Conservation (phyloP, 2,329 filamentous ascomycete species). For the Colletotrichum spinosum region DNA sequence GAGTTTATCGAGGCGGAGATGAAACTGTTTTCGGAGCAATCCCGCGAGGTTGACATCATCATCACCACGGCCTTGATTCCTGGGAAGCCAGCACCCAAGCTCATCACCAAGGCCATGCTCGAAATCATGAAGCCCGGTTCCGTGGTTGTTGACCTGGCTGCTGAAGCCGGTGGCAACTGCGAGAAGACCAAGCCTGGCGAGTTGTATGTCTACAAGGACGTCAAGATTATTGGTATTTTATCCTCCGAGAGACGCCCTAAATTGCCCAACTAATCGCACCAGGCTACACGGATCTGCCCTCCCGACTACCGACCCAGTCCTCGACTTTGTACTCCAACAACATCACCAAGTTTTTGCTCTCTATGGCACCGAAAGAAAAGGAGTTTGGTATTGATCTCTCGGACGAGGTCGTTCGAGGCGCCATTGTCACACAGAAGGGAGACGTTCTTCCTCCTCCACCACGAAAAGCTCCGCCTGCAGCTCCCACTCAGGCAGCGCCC, state of each 20-base stretch:
- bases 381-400: conserved; percentile 83
- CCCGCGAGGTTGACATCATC: conserved; percentile 89
- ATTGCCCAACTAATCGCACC: conserved; percentile 40
- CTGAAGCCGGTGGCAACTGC: conserved; percentile 90
- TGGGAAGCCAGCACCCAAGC: conserved; percentile 82
- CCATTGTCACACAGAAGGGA: conserved; percentile 85
- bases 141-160: conserved; percentile 87
- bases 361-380: conserved; percentile 82
- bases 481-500: conserved; percentile 53
- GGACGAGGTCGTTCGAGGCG: conserved; percentile 87
- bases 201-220: conserved; percentile 77
- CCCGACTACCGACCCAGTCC: conserved; percentile 86
- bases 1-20: conserved; percentile 94
- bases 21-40: conserved; percentile 91
- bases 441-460: conserved; percentile 81
- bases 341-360: conserved; percentile 88
- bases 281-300: conserved; percentile 90
- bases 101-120: conserved; percentile 85
- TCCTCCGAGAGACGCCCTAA: background rate
- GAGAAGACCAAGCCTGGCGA: conserved; percentile 83
- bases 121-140: conserved; percentile 91
- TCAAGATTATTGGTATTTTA: conserved; percentile 81
- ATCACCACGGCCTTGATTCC: conserved; percentile 94
- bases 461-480: conserved; percentile 70
- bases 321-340: conserved; percentile 95